phyloP scores from a whole-genome alignment of 192 early-diverging fungal genomes.

The Entomortierella beljakovae region DNA sequence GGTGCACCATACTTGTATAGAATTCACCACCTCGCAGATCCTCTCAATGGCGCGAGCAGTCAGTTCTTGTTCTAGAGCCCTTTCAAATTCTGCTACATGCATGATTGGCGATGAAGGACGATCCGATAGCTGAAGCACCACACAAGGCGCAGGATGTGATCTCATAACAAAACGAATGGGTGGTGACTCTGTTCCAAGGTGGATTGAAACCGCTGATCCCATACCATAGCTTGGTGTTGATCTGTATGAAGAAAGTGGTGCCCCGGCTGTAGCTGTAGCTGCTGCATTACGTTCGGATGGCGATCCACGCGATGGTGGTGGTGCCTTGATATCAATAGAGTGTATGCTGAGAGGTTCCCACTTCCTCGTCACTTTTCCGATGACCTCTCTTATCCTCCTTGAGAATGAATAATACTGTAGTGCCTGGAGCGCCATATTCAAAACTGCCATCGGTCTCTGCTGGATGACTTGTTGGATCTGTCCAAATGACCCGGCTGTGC shows the following conservation, averaged over 20 bases:
- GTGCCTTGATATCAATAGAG: conserved; percentile 29
- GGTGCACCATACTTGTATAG: conserved; percentile 25
- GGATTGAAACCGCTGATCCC: conserved; percentile 32
- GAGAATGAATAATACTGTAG: conserved; percentile 44
- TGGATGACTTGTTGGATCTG: conserved; percentile 43
- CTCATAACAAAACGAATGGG: conserved; percentile 35
- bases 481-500: conserved; percentile 31
- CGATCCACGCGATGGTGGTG: not conserved
- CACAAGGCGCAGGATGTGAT: conserved; percentile 42
- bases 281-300: not conserved
- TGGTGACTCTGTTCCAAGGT: conserved; percentile 19
- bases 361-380: conserved; percentile 30
- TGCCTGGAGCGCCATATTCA: conserved; percentile 24
- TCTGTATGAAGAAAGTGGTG: not conserved
- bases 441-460: conserved; percentile 32
- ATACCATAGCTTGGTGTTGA: conserved; percentile 22
- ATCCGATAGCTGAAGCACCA: conserved; percentile 32
- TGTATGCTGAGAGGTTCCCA: conserved; percentile 39
- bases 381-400: conserved; percentile 20
- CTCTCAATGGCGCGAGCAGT: conserved; percentile 19
- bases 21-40: conserved; percentile 43
- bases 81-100: conserved; percentile 46
- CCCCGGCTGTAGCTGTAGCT: not conserved
- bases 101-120: conserved; percentile 38
- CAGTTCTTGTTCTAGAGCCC: conserved; percentile 34